phyloP scores from a whole-genome alignment of 306 rosid genomes.

The Alnus rubra region DNA sequence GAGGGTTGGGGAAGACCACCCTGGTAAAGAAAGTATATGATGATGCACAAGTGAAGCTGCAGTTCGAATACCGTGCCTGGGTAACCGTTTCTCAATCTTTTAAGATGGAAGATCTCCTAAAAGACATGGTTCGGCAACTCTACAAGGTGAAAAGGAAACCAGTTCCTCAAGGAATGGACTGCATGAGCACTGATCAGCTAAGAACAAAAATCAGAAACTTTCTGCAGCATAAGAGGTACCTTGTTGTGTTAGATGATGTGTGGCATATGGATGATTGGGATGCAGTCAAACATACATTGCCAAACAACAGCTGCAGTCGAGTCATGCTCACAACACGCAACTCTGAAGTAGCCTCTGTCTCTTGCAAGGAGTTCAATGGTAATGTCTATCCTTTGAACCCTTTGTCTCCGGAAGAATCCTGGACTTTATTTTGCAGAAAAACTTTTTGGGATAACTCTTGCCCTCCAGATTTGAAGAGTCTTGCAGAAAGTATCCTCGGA shows the following conservation, averaged over 20 bases:
- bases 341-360: constrained; percentile 41
- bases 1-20: constrained; percentile 60
- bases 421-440: constrained; percentile 52
- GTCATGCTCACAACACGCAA: constrained; percentile 53
- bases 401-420: constrained; percentile 44
- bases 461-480: constrained; percentile 40
- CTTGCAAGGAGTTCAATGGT: constrained; percentile 31
- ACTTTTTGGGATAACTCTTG: constrained; percentile 47
- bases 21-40: constrained; percentile 56
- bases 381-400: constrained; percentile 40
- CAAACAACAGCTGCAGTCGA: constrained; percentile 46
- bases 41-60: constrained; percentile 44
- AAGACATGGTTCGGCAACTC: constrained; percentile 48
- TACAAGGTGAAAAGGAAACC: constrained; percentile 44
- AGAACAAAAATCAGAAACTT: constrained; percentile 39
- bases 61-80: constrained; percentile 56
- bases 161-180: constrained; percentile 39
- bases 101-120: constrained; percentile 38
- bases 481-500: constrained; percentile 28
- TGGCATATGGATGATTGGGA: constrained; percentile 53
- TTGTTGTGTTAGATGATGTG: constrained; percentile 52
- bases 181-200: constrained; percentile 35
- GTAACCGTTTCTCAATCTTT: constrained; percentile 36
- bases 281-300: constrained; percentile 44
- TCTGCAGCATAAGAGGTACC: constrained; percentile 46